Percentiles rank a stretch among this genome's conserved stretches.
phyloP scores from a whole-genome alignment of 1,284 basidiomycete genomes.

The Ganoderma multipileum region DNA sequence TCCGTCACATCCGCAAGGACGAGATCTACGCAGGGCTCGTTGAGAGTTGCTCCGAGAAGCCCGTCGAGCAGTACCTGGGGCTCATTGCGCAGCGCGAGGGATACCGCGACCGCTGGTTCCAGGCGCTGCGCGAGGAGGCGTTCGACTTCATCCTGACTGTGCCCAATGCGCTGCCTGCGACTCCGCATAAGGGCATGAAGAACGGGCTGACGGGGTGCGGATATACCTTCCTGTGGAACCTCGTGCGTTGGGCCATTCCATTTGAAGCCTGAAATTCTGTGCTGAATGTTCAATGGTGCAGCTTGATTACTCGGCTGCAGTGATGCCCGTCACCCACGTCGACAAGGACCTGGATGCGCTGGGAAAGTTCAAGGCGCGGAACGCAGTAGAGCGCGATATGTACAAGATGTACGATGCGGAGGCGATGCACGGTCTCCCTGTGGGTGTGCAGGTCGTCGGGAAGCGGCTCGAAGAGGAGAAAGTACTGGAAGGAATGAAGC shows the following conservation, averaged over 20 bases:
- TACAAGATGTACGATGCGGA: conserved; percentile 61
- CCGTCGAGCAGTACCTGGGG: conserved; percentile 62
- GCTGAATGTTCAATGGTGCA: conserved; percentile 39
- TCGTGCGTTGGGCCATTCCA: conserved; percentile 49
- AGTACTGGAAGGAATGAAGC: conserved; percentile 55
- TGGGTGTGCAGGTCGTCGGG: conserved; percentile 71
- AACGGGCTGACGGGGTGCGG: conserved; percentile 39
- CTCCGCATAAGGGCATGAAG: conserved; percentile 51
- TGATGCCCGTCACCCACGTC: conserved; percentile 77
- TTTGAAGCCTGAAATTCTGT: not conserved
- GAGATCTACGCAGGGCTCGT: conserved; percentile 48
- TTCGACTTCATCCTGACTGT: conserved; percentile 69
- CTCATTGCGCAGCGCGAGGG: conserved; percentile 62
- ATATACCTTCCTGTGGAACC: conserved; percentile 60
- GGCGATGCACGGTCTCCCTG: conserved; percentile 72
- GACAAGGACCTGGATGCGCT: conserved; percentile 61
- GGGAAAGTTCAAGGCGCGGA: conserved; percentile 44
- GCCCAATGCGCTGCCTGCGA: conserved; percentile 63
- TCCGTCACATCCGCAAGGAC: conserved; percentile 41
- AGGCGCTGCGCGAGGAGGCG: conserved; percentile 36
- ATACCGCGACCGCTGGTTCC: conserved; percentile 51
- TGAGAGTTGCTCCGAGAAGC: conserved; percentile 49
- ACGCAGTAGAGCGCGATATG: conserved; percentile 36
- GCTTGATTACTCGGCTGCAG: conserved; percentile 76
- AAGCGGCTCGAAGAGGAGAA: conserved; percentile 69